Base-by-base conservation (phyloP, 1,139 yeast species). In the Pichia sp. region DNA sequence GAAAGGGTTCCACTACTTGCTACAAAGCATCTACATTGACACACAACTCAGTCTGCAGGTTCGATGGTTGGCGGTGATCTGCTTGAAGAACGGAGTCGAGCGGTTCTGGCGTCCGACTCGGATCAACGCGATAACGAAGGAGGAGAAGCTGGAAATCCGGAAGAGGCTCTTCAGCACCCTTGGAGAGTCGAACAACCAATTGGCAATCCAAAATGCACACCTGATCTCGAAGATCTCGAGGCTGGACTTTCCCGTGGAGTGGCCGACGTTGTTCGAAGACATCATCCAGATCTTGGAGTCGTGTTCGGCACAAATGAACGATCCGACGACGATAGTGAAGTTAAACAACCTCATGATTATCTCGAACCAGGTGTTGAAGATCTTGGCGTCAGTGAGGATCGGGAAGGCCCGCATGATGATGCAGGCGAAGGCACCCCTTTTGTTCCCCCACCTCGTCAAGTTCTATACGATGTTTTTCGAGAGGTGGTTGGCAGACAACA, bases 1-100 rank as follows among this genome's bases (percentile, higher is more conserved):
- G 29, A 79, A 82, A 1, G 92, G 92, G 2, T 68, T 59, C 50
- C 69, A 68, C 51, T 68, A 57, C 46, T 50, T 64, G 7, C 54
- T 69, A 7, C 71, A 72, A 56, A 65, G 76, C 1, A 77, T 87
- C 0, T 90, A 88, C 67, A 72, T 82, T 54, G 83, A 86, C 60
- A 68, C 75, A 5, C 76, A 81, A 0, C 63, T 80, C 15, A 79
- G 89, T 0, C 70, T 85, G 32, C 88, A 86, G 57, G 75, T 82
- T 8, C 75, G 98, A 64, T 90, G 96, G 96, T 73, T 92, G 45
- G 92, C 97, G 0, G 78, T 90, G 4, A 92, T 93, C 47, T 87
- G 87, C 61, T 82, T 93, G 68, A 93, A 93, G 65, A 93, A 92
- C 69, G 95, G 96, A 1, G 74, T 89, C 29, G 96, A 89, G 36